Base-by-base conservation (phyloP, 1,284 basidiomycete species). In the Spongiforma sp. region DNA sequence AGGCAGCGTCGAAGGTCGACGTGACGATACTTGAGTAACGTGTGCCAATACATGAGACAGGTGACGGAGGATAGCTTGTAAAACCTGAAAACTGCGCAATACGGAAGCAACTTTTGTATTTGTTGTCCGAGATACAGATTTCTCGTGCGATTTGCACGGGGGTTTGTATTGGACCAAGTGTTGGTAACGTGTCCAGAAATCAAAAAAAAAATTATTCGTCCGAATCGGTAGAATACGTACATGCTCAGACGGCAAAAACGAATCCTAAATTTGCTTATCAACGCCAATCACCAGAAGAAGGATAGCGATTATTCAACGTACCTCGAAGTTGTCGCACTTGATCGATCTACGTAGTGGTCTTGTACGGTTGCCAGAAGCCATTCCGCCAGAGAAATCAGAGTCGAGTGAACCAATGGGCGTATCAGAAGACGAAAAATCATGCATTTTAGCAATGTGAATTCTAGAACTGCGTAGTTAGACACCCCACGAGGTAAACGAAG, bases 401-500 rank as follows among this genome's bases (percentile, higher is more conserved):
- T 59, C 48, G 24, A 57, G 64, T 21, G 59, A 64, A n/a, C 41
- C 52, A 36, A 57, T 54, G 10, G 63, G 59, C 5, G 37, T 12
- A 55, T 53, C 63, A 34, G 54, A 43, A 17, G 26, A n/a, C 12
- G 62, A 43, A 26, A 32, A 10, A 19, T 26, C 53, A n/a, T 17
- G 32, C 11, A 36, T 36, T 53, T 28, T 48, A n/a, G n/a, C n/a
- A n/a, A n/a, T n/a, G n/a, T n/a, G n/a, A n/a, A n/a, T n/a, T n/a
- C n/a, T n/a, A 72, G 33, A 54, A 74, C 61, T 36, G 69, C 68
- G 41, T 67, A 68, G 28, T 21, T 54, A 33, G 57, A 61, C 2
- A 75, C 59, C 34, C 69, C 69, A 54, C 72, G 72, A 58, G 74
- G 73, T 57, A 43, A 21, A 53, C 59, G 65, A 36, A 34, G 17